A percentile compares a stretch with the other conserved stretches of the same genome.
Conservation (phyloP, 148 eudicot genomes). For the Spergularia marina region DNA sequence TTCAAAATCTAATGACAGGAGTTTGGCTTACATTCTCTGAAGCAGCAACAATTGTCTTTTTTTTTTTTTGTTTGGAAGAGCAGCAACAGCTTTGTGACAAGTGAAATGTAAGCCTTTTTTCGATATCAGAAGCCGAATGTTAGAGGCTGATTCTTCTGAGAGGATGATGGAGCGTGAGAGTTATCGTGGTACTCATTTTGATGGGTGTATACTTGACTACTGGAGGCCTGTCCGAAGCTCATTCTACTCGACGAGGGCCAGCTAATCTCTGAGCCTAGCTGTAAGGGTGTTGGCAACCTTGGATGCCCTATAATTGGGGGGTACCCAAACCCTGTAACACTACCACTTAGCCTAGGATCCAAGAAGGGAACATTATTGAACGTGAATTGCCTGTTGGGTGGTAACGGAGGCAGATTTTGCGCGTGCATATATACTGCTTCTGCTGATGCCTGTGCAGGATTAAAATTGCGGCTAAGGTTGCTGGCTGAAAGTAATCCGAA, state of each 20-base stretch:
- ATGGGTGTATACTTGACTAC: conserved; percentile 2
- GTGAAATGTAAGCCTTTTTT: not conserved
- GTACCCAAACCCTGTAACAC: not conserved
- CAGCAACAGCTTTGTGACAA: not conserved
- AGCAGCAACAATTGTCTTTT: no score
- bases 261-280: not conserved
- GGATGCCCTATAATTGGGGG: not conserved
- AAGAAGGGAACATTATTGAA: conserved; percentile 33
- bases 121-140: not conserved
- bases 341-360: conserved; percentile 30
- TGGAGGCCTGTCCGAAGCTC: conserved; percentile 7
- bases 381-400: conserved; percentile 15
- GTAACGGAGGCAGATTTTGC: not conserved
- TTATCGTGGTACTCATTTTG: not conserved
- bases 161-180: not conserved
- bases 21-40: no score
- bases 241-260: not conserved
- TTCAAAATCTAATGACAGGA: no score
- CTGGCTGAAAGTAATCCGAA: not conserved
- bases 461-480: not conserved
- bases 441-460: not conserved
- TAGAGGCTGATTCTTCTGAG: not conserved
- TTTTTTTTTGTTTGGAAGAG: no score
- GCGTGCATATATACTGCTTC: not conserved
- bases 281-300: not conserved